Conservation (phyloP, 2,329 filamentous ascomycete genomes). For the Hirsutella thompsonii region DNA sequence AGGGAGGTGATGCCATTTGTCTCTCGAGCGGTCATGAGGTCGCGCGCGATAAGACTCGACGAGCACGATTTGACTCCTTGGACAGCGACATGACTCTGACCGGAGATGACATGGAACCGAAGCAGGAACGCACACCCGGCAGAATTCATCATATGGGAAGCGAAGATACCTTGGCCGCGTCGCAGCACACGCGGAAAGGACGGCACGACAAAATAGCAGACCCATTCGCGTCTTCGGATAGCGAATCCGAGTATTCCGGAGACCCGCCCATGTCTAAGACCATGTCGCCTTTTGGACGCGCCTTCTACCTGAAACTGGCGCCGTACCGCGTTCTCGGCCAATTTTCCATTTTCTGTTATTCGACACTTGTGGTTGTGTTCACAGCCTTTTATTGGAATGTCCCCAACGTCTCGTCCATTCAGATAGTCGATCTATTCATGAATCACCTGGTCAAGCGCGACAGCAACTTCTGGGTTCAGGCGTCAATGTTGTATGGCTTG, state of each 20-base stretch:
- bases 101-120: conserved; percentile 1
- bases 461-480: conserved; percentile 14
- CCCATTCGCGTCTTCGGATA: conserved; percentile 7
- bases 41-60: conserved; percentile 2
- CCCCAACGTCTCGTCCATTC: conserved; percentile 31
- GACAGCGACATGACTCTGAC: conserved; percentile 11
- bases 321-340: conserved; percentile 36
- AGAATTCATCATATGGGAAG: conserved; percentile 12
- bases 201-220: conserved; percentile 2
- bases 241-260: conserved; percentile 6
- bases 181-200: conserved; percentile 2
- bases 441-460: conserved; percentile 10
- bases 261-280: conserved; percentile 3
- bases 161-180: conserved; percentile 12
- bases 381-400: conserved; percentile 38
- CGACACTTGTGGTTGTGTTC: conserved; percentile 29
- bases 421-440: conserved; percentile 26
- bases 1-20: conserved; percentile 35
- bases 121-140: conserved; percentile 3
- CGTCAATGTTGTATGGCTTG: conserved; percentile 25
- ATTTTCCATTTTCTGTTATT: conserved; percentile 36
- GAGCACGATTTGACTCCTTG: conserved; percentile 5
- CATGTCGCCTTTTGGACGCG: conserved; percentile 37
- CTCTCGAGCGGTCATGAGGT: conserved; percentile 12
- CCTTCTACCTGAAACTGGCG: conserved; percentile 38